Evolutionary conservation across 1,284 basidiomycete species (phyloP), one percentile per base, ranked within the genome.

Genomic region (Takashimella tepidaria): DNA sequence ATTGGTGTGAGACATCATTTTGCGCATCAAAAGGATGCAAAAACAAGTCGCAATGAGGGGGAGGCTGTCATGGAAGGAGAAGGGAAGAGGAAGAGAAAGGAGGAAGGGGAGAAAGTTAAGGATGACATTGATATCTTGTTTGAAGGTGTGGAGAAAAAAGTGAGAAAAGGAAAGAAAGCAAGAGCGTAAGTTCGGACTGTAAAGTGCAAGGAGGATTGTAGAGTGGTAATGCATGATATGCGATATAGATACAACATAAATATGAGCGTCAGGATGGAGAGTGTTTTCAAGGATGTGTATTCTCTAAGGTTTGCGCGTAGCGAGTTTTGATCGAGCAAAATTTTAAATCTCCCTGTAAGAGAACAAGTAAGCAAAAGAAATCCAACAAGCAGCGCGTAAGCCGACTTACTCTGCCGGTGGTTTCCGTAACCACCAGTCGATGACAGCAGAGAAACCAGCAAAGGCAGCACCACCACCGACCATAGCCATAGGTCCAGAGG

Each of bases 391-490:
- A n/a, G n/a, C n/a, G n/a, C n/a, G n/a, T n/a, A n/a, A n/a, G n/a
- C n/a, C n/a, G n/a, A 81, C 88, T 73, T 74, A 92, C 88, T 93
- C 90, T 67, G 88, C 72, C 20, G 89, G 80, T 70, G 92, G 87
- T 75, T 87, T 81, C 69, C 89, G 81, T 63, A 97, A 76, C 71
- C 89, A 95, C 65, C 84, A 68, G 72, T 96, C 92, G 66, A 96
- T 93, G 8, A 81, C 90, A 1, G 83, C 84, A 16, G 90, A 93
- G 77, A 96, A 97, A 0, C 86, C 90, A 16, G 89, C 90, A 68
- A 97, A 97, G 1, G 87, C 90, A 1, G 89, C 58, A 24, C 88
- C 92, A 64, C 92, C 92, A 51, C 85, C 84, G 22, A 92, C 60
- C 24, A 83, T 87, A 12, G 88, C 90, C 72, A 82, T 86, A 8